phyloP scores from a whole-genome alignment of 2,329 filamentous ascomycete genomes.

The Beauveria brongniartii region DNA sequence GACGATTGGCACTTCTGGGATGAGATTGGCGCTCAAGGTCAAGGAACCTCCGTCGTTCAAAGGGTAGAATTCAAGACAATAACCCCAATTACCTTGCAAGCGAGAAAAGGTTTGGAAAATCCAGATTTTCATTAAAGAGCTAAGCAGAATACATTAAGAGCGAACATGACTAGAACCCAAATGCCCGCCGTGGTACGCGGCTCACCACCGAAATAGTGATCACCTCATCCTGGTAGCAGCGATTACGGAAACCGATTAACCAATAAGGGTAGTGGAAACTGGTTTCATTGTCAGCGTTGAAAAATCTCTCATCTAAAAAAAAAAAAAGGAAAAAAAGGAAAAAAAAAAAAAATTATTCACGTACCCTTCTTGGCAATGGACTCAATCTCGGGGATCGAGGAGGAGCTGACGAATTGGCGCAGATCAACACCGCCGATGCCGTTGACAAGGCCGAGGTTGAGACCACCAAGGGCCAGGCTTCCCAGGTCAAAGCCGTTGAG shows the following conservation, averaged over 20 bases:
- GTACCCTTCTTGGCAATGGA: constrained; percentile 20
- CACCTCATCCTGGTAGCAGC: not conserved
- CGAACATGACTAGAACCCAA: not conserved
- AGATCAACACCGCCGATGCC: constrained; percentile 21
- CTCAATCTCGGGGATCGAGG: constrained; percentile 21
- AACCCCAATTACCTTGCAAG: no score
- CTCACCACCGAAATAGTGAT: not conserved
- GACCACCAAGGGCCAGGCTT: constrained; percentile 18
- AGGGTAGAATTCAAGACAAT: no score
- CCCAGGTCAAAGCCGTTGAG: constrained; percentile 23
- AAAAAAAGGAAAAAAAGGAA: no score
- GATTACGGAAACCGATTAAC: not conserved
- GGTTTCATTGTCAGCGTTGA: not conserved
- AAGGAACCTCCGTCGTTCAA: no score
- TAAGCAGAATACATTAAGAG: not conserved
- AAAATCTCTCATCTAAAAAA: not conserved
- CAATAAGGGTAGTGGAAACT: constrained; percentile 11
- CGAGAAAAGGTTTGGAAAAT: not conserved
- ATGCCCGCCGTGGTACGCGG: not conserved
- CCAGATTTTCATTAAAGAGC: not conserved
- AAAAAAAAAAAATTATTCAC: not conserved
- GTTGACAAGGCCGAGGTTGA: constrained; percentile 24
- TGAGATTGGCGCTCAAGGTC: no score
- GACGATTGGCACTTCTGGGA: no score
- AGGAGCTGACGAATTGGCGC: constrained; percentile 22